Base-by-base conservation (phyloP, 208 protist genomes). In the Wallacemonas rigidus region DNA sequence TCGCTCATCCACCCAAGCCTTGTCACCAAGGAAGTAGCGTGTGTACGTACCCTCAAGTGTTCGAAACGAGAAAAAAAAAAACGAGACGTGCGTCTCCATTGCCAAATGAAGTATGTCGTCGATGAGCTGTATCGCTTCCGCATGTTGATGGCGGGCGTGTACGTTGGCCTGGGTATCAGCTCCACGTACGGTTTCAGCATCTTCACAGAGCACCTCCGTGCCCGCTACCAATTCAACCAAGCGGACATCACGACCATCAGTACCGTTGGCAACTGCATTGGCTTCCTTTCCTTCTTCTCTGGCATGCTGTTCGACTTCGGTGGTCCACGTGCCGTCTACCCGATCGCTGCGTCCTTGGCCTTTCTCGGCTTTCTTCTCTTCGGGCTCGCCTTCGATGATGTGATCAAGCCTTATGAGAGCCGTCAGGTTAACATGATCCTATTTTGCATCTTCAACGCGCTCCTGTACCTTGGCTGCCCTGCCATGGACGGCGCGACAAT, bases 181-280 rank as follows among this genome's bases (percentile, higher is more conserved):
- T 91, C 85, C 54, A 87, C 85, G 45, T 92, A 91, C 68, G 85
- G 82, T 26, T 95, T 95, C 77, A 90, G 80, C 63, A 74, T 92
- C 73, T 91, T 95, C 55, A 85, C 85, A 3, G 81, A 86, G 47
- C 58, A 85, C 54, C 76, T 95, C 47, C 67, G 69, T 45, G 26
- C 43, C 5, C 80, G 86, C 57, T 92, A 92, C 74, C 43, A 60
- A 39, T 90, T 92, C 60, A 82, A 79, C 40, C 87, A 92, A 50
- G 67, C 61, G 36, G 85, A 92, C 55, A 92, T 95, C 77, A 95
- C 85, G 26, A 95, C 83, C 39, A 92, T 95, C 83, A 92, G 85
- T 56, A 95, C 90, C 4, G 85, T 90, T 1, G 90, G 87, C 7
- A 92, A 88, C 76, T 88, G 82, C 61, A 48, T 83, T 45, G 76